Percentiles rank a stretch among this genome's conserved stretches.
These are phyloP conservation scores for Collybia mongolica DNA, from an alignment of 768 basidiomycete species.

Conservation along the genomic window DNA sequence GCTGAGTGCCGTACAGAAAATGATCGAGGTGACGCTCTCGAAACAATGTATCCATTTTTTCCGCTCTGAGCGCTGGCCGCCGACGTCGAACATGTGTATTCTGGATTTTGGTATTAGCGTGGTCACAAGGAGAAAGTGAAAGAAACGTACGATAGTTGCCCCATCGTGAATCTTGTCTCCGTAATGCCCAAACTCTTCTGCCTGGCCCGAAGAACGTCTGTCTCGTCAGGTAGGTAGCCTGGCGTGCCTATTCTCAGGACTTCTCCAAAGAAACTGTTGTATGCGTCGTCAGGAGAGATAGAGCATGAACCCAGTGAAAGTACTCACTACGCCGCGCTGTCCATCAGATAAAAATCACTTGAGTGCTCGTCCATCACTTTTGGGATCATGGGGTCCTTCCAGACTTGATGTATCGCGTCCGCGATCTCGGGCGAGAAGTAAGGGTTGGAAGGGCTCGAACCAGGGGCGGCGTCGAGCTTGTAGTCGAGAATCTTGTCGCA, in stretches of 20 bases:
- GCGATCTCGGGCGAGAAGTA: constrained; percentile 64
- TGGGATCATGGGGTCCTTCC: constrained; percentile 66
- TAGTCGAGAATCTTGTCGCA: constrained; percentile 66
- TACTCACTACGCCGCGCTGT: constrained; percentile 84
- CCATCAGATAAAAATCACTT: constrained; percentile 94
- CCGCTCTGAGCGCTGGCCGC: constrained; percentile 76
- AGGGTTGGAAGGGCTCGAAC: constrained; percentile 15
- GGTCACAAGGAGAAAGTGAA: not conserved
- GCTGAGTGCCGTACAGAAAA: constrained; percentile 65
- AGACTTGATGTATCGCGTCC: constrained; percentile 63
- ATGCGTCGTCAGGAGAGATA: not conserved
- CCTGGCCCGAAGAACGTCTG: constrained; percentile 85
- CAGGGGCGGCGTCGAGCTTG: constrained; percentile 38
- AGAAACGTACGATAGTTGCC: constrained; percentile 53
- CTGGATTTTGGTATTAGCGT: constrained; percentile 25
- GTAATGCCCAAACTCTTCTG: constrained; percentile 89
- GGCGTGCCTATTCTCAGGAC: constrained; percentile 79
- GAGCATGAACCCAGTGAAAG: not conserved
- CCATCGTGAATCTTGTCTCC: constrained; percentile 81
- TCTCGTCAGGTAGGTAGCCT: constrained; percentile 83
- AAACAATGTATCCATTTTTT: constrained; percentile 82
- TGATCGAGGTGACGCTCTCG: constrained; percentile 59
- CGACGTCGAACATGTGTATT: constrained; percentile 77
- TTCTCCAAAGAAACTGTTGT: constrained; percentile 76
- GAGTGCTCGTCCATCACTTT: constrained; percentile 57